Evolutionary conservation across 2,329 filamentous ascomycete species (phyloP), one percentile per base, ranked within the genome.

Genomic region (Aotearoamyces nothofagi): DNA sequence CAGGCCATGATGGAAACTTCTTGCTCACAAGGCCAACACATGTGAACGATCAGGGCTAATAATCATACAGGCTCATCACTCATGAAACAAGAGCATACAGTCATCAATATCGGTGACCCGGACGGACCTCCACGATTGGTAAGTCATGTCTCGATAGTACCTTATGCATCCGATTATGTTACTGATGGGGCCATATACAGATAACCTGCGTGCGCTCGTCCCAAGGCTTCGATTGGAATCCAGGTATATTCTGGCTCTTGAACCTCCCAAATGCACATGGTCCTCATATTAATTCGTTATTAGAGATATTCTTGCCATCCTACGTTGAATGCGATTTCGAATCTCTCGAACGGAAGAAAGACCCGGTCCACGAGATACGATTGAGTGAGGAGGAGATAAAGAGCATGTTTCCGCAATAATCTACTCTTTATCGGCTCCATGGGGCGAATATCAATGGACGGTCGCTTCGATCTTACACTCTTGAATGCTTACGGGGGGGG

Each of bases 191-290:
- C 22, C 25, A 30, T 25, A n/a, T 24, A 12, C 40, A 83, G 78
- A 82, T 86, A 39, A 80, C 78, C 13, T 87, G 82, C 50, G 69
- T 86, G 28, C 75, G 79, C 36, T 77, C 75, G 5, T 78, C 73
- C 45, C 79, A 87, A 54, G 79, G 79, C 33, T 87, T 83, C 46
- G 71, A 75, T 36, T 87, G 79, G 79, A 86, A 86, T 52, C 78
- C 79, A 51, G 74, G 73, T 77, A 56, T 31, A 54, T 45, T 11
- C 10, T 13, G 15, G 14, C 11, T 10, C 9, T 15, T 20, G 19
- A 22, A 22, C 19, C 13, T 25, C 4, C 4, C 12, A 6, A 26
- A 3, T 12, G 8, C 12, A 24, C 22, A 15, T 12, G 15, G 22
- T 33, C 19, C 29, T n/a, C 23, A 25, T n/a, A 17, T 29, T 13